Evolutionary conservation across 257 asterid genomes (phyloP).

Genomic region (Verbena officinalis): DNA sequence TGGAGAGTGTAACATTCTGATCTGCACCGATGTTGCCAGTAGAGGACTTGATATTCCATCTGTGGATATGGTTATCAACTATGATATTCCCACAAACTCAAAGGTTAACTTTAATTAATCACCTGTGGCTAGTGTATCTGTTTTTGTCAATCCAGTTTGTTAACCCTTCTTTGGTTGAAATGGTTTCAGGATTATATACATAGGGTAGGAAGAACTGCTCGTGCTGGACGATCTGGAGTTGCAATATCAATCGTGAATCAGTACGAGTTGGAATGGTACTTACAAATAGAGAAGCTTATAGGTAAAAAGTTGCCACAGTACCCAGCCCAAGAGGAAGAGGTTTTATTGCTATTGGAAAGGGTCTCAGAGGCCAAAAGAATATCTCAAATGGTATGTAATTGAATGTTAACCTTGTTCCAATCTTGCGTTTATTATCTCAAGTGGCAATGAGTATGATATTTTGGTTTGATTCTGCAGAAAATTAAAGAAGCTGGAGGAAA

Average conservation of each 20-base stretch:
- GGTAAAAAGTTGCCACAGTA: constrained; percentile 77
- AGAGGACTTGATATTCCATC: constrained; percentile 97
- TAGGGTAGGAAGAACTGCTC: constrained; percentile 98
- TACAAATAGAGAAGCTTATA: constrained; percentile 81
- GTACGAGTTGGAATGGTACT: constrained; percentile 88
- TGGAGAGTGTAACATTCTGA: constrained; percentile 83
- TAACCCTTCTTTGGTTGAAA: constrained; percentile 4
- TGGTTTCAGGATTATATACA: constrained; percentile 86
- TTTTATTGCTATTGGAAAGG: constrained; percentile 62
- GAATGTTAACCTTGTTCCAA: background rate
- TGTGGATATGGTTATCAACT: constrained; percentile 90
- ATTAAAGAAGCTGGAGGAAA: constrained; percentile 60
- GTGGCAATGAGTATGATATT: background rate
- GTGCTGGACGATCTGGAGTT: constrained; percentile 95
- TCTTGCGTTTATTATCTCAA: background rate
- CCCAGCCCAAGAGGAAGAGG: constrained; percentile 83
- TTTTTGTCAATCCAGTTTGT: background rate
- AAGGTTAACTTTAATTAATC: constrained; percentile 51
- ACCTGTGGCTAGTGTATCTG: background rate
- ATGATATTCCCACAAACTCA: constrained; percentile 86
- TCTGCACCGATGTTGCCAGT: constrained; percentile 94
- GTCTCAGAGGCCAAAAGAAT: constrained; percentile 82
- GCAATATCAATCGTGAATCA: constrained; percentile 84
- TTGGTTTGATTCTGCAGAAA: constrained; percentile 49
- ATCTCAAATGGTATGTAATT: constrained; percentile 58